Evolutionary conservation across 768 basidiomycete genomes (phyloP).

Genomic region (Trametes maxima): DNA sequence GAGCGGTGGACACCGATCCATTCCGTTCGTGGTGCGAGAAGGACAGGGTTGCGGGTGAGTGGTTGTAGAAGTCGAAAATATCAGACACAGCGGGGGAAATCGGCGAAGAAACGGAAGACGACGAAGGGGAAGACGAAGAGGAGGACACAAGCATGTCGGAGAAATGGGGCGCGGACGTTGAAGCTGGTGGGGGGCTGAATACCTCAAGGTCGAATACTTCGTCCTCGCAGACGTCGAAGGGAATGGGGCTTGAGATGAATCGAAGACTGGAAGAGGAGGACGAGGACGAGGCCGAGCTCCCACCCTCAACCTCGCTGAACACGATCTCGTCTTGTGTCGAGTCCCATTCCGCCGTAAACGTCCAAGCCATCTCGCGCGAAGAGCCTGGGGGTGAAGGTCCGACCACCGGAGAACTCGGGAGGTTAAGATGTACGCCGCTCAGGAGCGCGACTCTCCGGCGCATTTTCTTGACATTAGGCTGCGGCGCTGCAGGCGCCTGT

Average conservation of each 20-base stretch:
- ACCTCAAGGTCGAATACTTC: slow-evolving; percentile 12
- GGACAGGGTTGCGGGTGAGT: slow-evolving; percentile 8
- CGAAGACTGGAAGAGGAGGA: slow-evolving; percentile 6
- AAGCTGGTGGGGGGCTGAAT: not conserved
- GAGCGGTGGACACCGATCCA: slow-evolving; percentile 13
- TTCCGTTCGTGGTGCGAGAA: slow-evolving; percentile 7
- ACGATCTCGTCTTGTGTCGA: slow-evolving; percentile 29
- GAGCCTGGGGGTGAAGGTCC: slow-evolving; percentile 18
- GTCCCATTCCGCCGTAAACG: slow-evolving; percentile 37
- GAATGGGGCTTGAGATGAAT: slow-evolving; percentile 24
- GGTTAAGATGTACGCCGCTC: slow-evolving; percentile 29
- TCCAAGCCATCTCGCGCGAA: slow-evolving; percentile 29
- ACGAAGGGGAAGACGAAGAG: not conserved
- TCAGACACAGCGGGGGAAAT: slow-evolving; percentile 18
- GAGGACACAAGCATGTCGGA: slow-evolving; percentile 6
- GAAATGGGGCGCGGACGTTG: not conserved
- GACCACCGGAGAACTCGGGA: slow-evolving; percentile 29
- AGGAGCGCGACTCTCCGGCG: slow-evolving; percentile 29
- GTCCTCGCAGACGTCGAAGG: slow-evolving; percentile 30
- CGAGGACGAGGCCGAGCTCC: not conserved
- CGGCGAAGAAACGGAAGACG: slow-evolving; percentile 8
- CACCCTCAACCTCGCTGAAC: slow-evolving; percentile 30
- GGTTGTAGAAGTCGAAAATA: slow-evolving; percentile 20
- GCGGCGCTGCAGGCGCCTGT: slow-evolving; percentile 22
- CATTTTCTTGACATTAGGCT: slow-evolving; percentile 32